Base-by-base conservation (phyloP, 23 red algal species). In the Pyropia haitanensis region DNA sequence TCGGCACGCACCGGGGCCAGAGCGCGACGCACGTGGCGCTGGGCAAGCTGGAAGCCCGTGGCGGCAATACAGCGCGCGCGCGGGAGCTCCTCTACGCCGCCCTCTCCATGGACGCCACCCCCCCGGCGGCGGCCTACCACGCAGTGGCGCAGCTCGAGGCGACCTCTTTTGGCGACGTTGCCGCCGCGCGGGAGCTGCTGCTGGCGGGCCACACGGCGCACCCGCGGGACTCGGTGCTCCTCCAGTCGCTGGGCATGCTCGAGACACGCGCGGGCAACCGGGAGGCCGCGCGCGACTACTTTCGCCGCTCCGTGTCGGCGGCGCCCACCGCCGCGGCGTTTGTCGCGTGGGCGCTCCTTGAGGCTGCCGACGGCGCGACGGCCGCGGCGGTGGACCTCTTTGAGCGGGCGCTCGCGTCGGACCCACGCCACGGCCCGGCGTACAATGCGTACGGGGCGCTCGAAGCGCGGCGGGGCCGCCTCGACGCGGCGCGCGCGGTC, bases 371-470 rank as follows among this genome's bases (percentile, higher is more conserved):
- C 32, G 73, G 66, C 5, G 60, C 72, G 23, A 49, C 64, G 10
- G 78, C 82, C 32, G 68, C 70, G 46, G 94, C 94, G 48, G 70
- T 78, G 24, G 28, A 51, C 26, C 73, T 98, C 24, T 98, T 98
- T 26, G 71, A 91, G 56, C 64, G 68, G 29, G 85, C 86, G 2
- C 54, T 98, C 2, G 56, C 25, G 16, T 67, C 68, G 17, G 94
- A 98, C 73, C 55, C 67, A 3, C 26, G 79, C 64, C 94, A 98
- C 63, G 80, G 94, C 12, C 61, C 85, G 30, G 82, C 94, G 58
- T 98, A 98, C 68, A 91, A 98, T 67, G 94, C 94, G 2, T 98
- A 90, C 50, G 94, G 78, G 1, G 80, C 78, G 56, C 77, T 91
- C 68, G 94, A 98, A 64, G 83, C 83, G 21, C 70, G 91, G 34